Conservation (phyloP, 129 eudicot genomes). For the Helichrysum umbraculigerum region DNA sequence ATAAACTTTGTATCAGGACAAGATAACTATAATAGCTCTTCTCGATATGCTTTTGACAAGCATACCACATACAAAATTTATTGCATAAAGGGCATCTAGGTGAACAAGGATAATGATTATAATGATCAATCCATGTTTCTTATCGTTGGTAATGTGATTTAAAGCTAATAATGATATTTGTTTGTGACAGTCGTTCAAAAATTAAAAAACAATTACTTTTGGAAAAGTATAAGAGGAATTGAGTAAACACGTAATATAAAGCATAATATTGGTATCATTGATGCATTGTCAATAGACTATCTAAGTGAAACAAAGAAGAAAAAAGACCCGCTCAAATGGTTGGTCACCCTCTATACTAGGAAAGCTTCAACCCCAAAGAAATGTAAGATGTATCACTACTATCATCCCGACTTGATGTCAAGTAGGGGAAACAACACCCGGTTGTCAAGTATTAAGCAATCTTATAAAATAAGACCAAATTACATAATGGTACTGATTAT, state of each 20-base stretch:
- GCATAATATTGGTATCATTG: background rate
- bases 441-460: background rate
- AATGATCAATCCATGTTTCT: background rate
- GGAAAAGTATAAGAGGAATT: background rate
- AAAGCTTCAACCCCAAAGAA: background rate
- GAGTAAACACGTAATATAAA: background rate
- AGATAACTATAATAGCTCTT: background rate
- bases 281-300: slow-evolving; percentile 8
- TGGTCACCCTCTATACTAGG: background rate
- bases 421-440: background rate
- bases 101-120: slow-evolving; percentile 14
- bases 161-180: slow-evolving; percentile 13
- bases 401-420: background rate
- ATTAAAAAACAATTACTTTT: background rate
- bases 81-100: slow-evolving; percentile 3
- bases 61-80: slow-evolving; percentile 3
- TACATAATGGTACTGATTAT: background rate
- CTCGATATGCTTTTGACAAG: slow-evolving; percentile 13
- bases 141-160: slow-evolving; percentile 11
- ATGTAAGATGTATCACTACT: background rate
- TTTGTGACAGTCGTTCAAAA: too few species aligned
- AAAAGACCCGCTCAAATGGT: background rate
- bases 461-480: background rate
- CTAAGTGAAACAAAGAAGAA: background rate
- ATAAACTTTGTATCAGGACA: slow-evolving; percentile 32